phyloP scores from a whole-genome alignment of 1,284 basidiomycete species.

The Apiotrichum akiyoshidainum region DNA sequence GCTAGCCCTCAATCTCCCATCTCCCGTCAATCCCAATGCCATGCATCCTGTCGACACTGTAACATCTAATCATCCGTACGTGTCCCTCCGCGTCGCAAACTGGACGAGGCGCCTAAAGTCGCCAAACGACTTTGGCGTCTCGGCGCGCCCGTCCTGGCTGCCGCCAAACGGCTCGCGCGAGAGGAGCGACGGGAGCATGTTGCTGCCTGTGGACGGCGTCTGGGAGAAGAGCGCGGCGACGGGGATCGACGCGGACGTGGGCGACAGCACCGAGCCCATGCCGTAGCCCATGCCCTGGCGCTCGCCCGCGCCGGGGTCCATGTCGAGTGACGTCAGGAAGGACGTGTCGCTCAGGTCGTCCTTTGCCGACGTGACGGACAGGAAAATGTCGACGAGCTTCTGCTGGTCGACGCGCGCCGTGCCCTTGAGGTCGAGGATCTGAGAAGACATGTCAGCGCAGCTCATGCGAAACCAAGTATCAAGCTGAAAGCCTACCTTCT shows the following conservation, averaged over 20 bases:
- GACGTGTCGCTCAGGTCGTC: constrained; percentile 79
- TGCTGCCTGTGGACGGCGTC: background rate
- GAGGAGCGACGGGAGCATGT: constrained; percentile 19
- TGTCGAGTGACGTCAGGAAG: constrained; percentile 86
- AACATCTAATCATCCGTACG: background rate
- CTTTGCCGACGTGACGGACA: constrained; percentile 84
- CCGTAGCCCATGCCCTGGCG: background rate
- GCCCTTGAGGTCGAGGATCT: constrained; percentile 94
- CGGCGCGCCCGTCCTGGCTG: constrained; percentile 34
- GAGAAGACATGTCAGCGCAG: background rate
- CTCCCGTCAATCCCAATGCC: too few species aligned
- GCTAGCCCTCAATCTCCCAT: too few species aligned
- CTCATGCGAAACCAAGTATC: background rate
- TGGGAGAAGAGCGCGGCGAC: constrained; percentile 39
- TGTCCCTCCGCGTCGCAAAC: constrained; percentile 64
- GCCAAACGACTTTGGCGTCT: constrained; percentile 72
- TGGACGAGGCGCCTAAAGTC: constrained; percentile 79
- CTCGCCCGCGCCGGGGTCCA: constrained; percentile 60
- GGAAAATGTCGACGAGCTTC: constrained; percentile 81
- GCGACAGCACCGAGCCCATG: constrained; percentile 3
- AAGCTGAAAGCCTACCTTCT: constrained; percentile 64
- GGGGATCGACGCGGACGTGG: constrained; percentile 15
- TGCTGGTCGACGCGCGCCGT: constrained; percentile 82
- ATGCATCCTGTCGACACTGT: background rate
- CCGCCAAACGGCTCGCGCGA: constrained; percentile 7